Conservation (phyloP, 1,284 basidiomycete genomes). For the Polyporus tsugae region DNA sequence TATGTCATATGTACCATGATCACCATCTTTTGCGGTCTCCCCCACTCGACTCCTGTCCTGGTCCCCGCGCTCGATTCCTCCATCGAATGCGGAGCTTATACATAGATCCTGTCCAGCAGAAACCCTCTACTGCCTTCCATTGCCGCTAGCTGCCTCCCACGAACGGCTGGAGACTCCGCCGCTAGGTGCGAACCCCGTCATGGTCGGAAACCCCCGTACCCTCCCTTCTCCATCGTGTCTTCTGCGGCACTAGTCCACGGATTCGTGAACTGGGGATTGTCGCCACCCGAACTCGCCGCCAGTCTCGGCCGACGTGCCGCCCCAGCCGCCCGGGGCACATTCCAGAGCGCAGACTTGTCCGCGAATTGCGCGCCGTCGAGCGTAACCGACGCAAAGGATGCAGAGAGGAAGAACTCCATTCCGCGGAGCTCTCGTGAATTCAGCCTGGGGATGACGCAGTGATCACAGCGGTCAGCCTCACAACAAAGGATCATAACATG, state of each 20-base stretch:
- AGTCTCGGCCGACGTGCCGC: not conserved
- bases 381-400: not conserved
- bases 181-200: not conserved
- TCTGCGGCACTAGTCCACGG: not conserved
- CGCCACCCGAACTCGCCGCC: not conserved
- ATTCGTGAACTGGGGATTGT: not conserved
- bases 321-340: conserved; percentile 13
- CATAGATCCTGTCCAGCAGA: not conserved
- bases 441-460: conserved; percentile 3
- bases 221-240: not conserved
- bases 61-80: no score
- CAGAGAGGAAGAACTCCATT: conserved; percentile 15
- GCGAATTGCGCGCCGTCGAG: conserved; percentile 9
- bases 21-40: no score
- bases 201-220: not conserved
- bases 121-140: not conserved
- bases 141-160: no score
- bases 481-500: not conserved
- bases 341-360: conserved; percentile 14
- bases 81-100: not conserved
- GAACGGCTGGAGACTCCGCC: not conserved
- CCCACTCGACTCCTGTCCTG: no score
- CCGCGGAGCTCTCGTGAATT: conserved; percentile 17
- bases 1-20: no score
- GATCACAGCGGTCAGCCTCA: not conserved